Evolutionary conservation across 495 filamentous ascomycete genomes (phyloP).

Genomic region (Podospora anserina): DNA sequence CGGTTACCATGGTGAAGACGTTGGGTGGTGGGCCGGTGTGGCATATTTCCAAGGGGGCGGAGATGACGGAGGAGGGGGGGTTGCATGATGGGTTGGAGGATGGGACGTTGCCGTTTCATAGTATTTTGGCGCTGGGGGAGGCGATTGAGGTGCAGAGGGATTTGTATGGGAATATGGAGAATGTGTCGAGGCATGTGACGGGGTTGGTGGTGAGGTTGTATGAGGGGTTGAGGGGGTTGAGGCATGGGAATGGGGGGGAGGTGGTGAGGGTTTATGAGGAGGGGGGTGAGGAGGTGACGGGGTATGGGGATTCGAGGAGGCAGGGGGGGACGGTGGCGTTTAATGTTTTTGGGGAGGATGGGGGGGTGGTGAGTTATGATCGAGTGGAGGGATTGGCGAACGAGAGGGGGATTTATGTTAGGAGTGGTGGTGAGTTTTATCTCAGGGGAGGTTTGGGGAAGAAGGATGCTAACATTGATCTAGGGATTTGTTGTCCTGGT

Average conservation of each 20-base stretch:
- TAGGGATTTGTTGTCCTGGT: conserved; percentile 47
- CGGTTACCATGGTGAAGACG: conserved; percentile 65
- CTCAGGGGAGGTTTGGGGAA: conserved; percentile 36
- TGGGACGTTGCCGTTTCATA: conserved; percentile 76
- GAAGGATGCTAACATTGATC: conserved; percentile 38
- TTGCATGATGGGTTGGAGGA: conserved; percentile 55
- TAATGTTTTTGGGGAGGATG: conserved; percentile 56
- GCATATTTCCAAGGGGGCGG: conserved; percentile 58
- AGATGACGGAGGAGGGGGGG: conserved; percentile 15
- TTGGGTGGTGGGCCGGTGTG: conserved; percentile 50
- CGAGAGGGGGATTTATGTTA: conserved; percentile 60
- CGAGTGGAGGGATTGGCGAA: conserved; percentile 63
- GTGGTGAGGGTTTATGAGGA: conserved; percentile 58
- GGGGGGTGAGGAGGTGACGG: conserved; percentile 7
- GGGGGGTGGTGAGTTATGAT: conserved; percentile 54
- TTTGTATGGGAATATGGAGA: conserved; percentile 60
- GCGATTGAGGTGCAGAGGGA: conserved; percentile 63
- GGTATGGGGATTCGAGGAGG: conserved; percentile 53
- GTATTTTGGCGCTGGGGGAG: conserved; percentile 65
- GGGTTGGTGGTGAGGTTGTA: conserved; percentile 54
- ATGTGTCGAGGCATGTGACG: conserved; percentile 61
- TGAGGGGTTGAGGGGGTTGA: conserved; percentile 47
- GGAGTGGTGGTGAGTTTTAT: conserved; percentile 60
- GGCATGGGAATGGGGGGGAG: conserved; percentile 56
- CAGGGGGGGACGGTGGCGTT: conserved; percentile 74